Conservation (phyloP, 176 grass and related monocot genomes). For the Aegilops bicornis region DNA sequence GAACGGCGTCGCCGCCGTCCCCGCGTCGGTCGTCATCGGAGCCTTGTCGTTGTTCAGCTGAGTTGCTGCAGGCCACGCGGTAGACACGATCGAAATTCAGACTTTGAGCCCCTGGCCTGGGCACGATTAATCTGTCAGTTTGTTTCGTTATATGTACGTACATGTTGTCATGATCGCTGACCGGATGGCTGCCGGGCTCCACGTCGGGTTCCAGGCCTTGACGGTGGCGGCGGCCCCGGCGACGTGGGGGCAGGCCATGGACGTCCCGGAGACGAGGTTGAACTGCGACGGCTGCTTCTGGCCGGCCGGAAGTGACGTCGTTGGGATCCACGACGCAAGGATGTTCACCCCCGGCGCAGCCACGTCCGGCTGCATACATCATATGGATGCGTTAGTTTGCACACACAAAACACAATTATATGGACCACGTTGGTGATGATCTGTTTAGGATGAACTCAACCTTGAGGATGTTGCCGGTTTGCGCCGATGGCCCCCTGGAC, state of each 20-base stretch:
- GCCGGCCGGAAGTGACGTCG: conserved; percentile 41
- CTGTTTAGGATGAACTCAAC: not conserved
- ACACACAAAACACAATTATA: not conserved
- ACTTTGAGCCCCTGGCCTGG: not conserved
- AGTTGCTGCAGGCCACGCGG: conserved; percentile 33
- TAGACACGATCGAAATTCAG: not conserved
- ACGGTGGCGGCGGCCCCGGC: conserved; percentile 62
- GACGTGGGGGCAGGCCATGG: conserved; percentile 92
- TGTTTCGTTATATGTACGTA: not conserved
- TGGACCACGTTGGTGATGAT: not conserved
- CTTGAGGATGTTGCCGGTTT: conserved; percentile 67
- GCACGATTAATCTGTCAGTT: not conserved
- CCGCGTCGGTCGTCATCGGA: conserved; percentile 45
- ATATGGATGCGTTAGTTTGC: not conserved
- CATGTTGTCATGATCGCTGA: conserved; percentile 88
- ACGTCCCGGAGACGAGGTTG: conserved; percentile 85
- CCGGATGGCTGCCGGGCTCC: conserved; percentile 78
- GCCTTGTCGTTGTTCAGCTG: conserved; percentile 52
- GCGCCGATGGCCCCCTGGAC: conserved; percentile 59
- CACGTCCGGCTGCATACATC: conserved; percentile 56
- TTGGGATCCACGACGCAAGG: conserved; percentile 77
- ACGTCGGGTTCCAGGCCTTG: conserved; percentile 76
- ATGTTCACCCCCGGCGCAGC: conserved; percentile 89
- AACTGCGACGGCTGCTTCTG: conserved; percentile 73
- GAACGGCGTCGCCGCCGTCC: conserved; percentile 58